Conservation (phyloP, 2,329 filamentous ascomycete species). For the Trichoderma sp. region DNA sequence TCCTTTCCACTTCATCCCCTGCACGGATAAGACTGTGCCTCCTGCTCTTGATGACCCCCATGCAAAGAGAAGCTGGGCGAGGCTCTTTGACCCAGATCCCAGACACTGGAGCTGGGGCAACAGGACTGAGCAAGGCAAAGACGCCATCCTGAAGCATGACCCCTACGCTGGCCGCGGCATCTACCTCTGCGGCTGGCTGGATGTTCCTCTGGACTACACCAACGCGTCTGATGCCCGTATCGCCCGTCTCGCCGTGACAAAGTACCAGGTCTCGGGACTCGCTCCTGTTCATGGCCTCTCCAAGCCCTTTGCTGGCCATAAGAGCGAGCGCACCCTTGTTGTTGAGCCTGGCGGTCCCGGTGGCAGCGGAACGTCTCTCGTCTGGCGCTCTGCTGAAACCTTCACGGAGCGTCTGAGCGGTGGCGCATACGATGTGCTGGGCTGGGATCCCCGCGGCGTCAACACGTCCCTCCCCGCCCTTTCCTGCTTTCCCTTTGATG, state of each 20-base stretch:
- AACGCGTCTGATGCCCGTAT: conserved; percentile 48
- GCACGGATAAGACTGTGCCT: conserved; percentile 45
- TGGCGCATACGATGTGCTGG: conserved; percentile 49
- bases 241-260: conserved; percentile 50
- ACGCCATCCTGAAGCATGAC: conserved; percentile 29
- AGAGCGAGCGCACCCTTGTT: conserved; percentile 51
- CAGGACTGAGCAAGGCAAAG: conserved; percentile 8
- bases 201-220: conserved; percentile 52
- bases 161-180: conserved; percentile 45
- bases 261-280: conserved; percentile 51
- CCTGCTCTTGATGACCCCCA: conserved; percentile 45
- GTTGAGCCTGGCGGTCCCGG: conserved; percentile 55
- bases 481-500: conserved; percentile 50
- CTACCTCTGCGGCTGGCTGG: conserved; percentile 51
- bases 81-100: conserved; percentile 47
- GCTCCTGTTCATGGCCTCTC: conserved; percentile 31
- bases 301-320: conserved; percentile 34
- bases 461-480: conserved; percentile 49
- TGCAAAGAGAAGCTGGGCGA: conserved; percentile 43
- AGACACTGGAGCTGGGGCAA: conserved; percentile 51
- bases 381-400: conserved; percentile 42
- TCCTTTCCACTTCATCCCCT: conserved; percentile 51
- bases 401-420: conserved; percentile 46
- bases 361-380: conserved; percentile 48
- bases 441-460: conserved; percentile 58